Evolutionary conservation across 306 rosid species (phyloP).

Genomic region (Cyamopsis tetragonoloba): DNA sequence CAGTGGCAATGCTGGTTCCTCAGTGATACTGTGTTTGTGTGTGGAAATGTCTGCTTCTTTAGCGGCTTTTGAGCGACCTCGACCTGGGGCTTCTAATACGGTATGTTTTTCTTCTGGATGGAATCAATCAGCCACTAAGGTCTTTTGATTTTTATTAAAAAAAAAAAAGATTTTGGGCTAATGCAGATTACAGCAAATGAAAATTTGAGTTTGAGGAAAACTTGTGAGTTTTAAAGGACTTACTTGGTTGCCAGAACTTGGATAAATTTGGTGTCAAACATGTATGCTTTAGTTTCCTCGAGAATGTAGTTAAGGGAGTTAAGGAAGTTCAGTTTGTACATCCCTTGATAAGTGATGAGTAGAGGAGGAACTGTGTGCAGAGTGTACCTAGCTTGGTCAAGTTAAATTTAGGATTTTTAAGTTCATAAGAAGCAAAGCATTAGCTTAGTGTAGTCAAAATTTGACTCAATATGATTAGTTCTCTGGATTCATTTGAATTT

Average conservation of each 20-base stretch:
- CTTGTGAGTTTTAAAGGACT: neutral
- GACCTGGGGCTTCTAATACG: conserved; percentile 73
- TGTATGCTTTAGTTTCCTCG: neutral
- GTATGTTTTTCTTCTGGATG: conserved; percentile 46
- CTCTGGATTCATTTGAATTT: conserved; percentile 1
- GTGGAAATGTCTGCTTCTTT: conserved; percentile 82
- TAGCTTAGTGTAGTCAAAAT: neutral
- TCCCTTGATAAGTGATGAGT: conserved; percentile 6
- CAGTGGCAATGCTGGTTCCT: conserved; percentile 40
- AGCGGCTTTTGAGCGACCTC: conserved; percentile 84
- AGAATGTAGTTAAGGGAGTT: neutral
- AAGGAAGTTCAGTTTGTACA: neutral
- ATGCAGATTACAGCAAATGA: neutral
- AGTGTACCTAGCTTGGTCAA: conserved; percentile 4
- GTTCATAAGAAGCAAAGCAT: neutral
- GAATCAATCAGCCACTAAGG: conserved; percentile 17
- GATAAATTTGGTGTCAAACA: neutral
- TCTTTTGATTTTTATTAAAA: neutral
- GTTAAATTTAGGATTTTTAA: conserved; percentile 11
- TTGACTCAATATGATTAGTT: neutral
- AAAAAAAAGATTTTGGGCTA: neutral
- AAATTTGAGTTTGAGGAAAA: conserved; percentile 7
- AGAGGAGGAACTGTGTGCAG: conserved; percentile 12
- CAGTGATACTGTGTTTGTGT: conserved; percentile 21
- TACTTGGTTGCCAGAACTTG: conserved; percentile 7